Base-by-base conservation (phyloP, 768 basidiomycete genomes). In the Hemileccinum rubropunctum region DNA sequence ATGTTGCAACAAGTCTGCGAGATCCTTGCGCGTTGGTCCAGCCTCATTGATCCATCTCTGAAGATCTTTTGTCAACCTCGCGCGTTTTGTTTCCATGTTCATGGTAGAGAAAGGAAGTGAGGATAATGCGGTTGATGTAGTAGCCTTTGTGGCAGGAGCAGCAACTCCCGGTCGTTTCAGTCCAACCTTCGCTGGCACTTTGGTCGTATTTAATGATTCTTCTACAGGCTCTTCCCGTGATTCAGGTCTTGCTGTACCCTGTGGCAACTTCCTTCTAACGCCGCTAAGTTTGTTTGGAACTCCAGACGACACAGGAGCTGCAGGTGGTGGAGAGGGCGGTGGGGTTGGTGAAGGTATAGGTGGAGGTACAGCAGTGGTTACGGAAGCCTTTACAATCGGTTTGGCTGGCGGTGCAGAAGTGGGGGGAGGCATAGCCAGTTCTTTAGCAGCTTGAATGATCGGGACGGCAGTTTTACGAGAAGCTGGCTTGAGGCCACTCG, bases 401-500 rank as follows among this genome's bases (percentile, higher is more conserved):
- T 67, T 61, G 41, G 67, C 52, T 33, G 70, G 49, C 5, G 68
- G 61, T 9, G 61, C 49, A 12, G 72, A 61, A 4, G 68, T 34
- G 18, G 69, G 63, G 6, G 47, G 18, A 20, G 57, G 34, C n/a
- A 74, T 56, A 11, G 80, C 76, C 34, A 65, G 56, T 2, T 71
- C 74, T 20, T 83, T 82, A 28, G 93, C 91, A 11, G 88, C 86
- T 64, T 97, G 90, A 51, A 99, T 91, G 32, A 98, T 74, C 10
- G 95, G 94, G 10, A 88, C 70, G 6, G 93, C 91, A 26, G 87
- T 86, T 37, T 81, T 72, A 47, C 86, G 85, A 10, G 94, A 95
- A 0, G 97, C 97, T 26, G 95, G 88, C 64, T 98, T 99, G 52
- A 99, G 75, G 0, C 84, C 81, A 53, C 79, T 84, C 11, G 93